A percentile compares a stretch with the other conserved stretches of the same genome.
Conservation (phyloP, 2,329 filamentous ascomycete genomes). For the Falciphora oryzae region DNA sequence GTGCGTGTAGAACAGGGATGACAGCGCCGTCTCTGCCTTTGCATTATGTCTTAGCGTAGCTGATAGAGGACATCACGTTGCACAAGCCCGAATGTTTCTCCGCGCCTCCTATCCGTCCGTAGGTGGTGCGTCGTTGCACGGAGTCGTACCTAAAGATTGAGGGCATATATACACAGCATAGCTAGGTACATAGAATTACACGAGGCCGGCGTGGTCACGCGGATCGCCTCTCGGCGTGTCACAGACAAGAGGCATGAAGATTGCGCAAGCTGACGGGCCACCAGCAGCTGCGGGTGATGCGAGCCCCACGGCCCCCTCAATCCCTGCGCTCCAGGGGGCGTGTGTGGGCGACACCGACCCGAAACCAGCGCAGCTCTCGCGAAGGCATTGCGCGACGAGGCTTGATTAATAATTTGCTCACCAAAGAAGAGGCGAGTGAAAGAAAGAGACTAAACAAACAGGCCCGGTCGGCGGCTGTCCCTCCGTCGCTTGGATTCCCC, state of each 20-base stretch:
- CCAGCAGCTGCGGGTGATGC: background rate
- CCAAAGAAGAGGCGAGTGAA: background rate
- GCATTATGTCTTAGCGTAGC: background rate
- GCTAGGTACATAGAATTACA: background rate
- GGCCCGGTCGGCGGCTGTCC: too few relatives aligned
- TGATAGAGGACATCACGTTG: background rate
- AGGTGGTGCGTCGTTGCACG: too few relatives aligned
- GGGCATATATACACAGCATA: too few relatives aligned
- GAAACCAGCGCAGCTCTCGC: background rate
- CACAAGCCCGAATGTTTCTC: background rate
- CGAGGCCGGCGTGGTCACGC: background rate
- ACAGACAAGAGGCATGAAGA: background rate
- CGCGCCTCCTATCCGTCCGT: background rate
- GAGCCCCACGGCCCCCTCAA: background rate
- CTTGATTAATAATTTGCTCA: constrained; percentile 1
- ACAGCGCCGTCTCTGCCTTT: background rate
- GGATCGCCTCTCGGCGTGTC: too few relatives aligned
- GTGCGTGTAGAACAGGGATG: background rate
- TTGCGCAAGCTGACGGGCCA: background rate
- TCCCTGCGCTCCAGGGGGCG: background rate
- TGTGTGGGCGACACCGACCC: background rate
- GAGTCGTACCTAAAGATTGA: too few relatives aligned
- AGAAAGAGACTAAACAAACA: background rate
- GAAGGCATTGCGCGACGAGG: background rate
- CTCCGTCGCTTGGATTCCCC: background rate